Base-by-base conservation (phyloP, 176 grass and related monocot species). In the Pharus latifolius region DNA sequence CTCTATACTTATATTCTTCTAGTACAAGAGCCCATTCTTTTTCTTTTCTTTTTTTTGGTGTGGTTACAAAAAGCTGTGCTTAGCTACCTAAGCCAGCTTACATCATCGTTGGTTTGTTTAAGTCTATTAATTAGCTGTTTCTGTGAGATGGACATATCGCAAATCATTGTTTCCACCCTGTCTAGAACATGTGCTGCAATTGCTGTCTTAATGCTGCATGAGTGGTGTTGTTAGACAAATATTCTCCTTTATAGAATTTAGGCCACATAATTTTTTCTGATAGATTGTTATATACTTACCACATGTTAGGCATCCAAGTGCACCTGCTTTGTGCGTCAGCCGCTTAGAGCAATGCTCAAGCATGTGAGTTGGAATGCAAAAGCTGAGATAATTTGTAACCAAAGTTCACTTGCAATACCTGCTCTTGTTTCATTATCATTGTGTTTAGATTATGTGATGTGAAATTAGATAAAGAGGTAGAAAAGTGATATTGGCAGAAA, bases 141-240 rank as follows among this genome's bases (percentile, higher is more conserved):
- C 77, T 80, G 50, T 63, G 56, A 51, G 78, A 70, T 76, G 78
- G 77, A 33, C 78, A n/a, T n/a, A n/a, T n/a, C n/a, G n/a, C n/a
- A 77, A 77, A 81, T 86, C 33, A 86, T 86, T 81, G 78, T 86
- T 69, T 76, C 83, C 83, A 86, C 77, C 64, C 83, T 86, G 84
- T 86, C 78, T 40, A 77, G 42, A 77, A 63, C 84, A 86, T 86
- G 78, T 86, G 77, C 84, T 76, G 59, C 72, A 81, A 81, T 77
- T 63, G 78, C 65, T 69, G 70, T 56, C 64, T 76, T 85, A 75
- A 85, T 86, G 71, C 77, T 76, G 78, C 72, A 77, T 81, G 65
- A 81, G 67, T 65, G 58, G 58, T 66, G 5, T 81, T 71, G 72
- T 66, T 86, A 76, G 83, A 76, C 83, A 86, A 76, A 86, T 86